Conservation (phyloP, 371 early-diverging fungal genomes). For the Cokeromyces recurvatus region DNA sequence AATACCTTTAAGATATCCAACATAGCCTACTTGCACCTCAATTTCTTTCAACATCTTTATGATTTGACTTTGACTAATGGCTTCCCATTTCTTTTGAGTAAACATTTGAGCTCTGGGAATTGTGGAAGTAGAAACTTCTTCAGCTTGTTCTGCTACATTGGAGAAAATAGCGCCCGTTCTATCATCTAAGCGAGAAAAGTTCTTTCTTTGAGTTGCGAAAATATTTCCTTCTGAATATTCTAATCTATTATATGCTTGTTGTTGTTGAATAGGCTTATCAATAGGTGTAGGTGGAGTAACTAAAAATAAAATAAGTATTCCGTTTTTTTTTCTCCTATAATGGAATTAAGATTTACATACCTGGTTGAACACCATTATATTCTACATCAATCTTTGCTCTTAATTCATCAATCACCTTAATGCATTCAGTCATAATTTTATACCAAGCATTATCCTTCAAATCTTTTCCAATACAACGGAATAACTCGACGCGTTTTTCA, state of each 20-base stretch:
- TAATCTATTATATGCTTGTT: conserved; percentile 13
- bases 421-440: conserved; percentile 39
- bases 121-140: background rate
- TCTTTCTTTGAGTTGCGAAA: conserved; percentile 9
- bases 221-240: conserved; percentile 20
- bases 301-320: background rate
- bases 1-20: background rate
- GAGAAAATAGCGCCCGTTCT: conserved; percentile 12
- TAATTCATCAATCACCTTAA: conserved; percentile 28
- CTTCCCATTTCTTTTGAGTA: background rate
- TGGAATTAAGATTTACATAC: conserved; percentile 6
- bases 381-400: conserved; percentile 23
- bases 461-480: conserved; percentile 28
- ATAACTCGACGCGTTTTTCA: conserved; percentile 30
- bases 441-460: conserved; percentile 40
- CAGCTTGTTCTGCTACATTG: conserved; percentile 3
- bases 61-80: background rate
- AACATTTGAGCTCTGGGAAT: conserved; percentile 11
- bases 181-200: background rate
- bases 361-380: conserved; percentile 20
- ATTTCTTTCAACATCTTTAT: conserved; percentile 3
- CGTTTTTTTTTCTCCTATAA: background rate
- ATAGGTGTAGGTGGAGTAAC: conserved; percentile 13
- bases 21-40: conserved; percentile 1
- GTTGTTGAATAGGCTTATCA: conserved; percentile 7